These are phyloP conservation scores for Annulohypoxylon truncatum DNA, from an alignment of 2,329 filamentous ascomycete genomes.

Conservation along the genomic window DNA sequence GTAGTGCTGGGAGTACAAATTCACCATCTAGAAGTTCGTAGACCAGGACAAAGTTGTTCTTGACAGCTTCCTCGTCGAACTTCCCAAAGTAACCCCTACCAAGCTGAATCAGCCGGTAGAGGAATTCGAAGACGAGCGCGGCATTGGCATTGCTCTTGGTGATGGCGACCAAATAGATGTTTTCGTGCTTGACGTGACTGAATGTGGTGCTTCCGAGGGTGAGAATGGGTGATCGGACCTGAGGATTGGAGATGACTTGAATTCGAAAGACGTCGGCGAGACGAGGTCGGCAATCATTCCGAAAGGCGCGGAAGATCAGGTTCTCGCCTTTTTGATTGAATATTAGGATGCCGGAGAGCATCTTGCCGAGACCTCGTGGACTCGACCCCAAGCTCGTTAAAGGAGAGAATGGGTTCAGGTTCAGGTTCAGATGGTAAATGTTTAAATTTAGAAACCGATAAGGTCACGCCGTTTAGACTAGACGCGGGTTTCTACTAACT, in stretches of 20 bases:
- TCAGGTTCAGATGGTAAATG: background rate
- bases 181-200: constrained; percentile 99
- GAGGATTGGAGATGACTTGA: constrained; percentile 97
- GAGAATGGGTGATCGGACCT: constrained; percentile 96
- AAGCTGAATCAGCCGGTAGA: constrained; percentile 90
- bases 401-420: background rate
- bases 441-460: constrained; percentile 8
- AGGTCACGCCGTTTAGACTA: constrained; percentile 1
- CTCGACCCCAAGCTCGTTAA: constrained; percentile 12
- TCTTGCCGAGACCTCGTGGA: constrained; percentile 59
- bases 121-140: constrained; percentile 96
- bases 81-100: constrained; percentile 98
- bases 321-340: constrained; percentile 99
- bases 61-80: constrained; percentile 98
- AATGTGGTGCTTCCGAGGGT: constrained; percentile 98
- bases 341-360: constrained; percentile 96
- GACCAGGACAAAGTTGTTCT: constrained; percentile 99
- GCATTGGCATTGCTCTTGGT: constrained; percentile 99
- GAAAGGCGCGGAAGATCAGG: constrained; percentile 98
- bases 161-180: constrained; percentile 96
- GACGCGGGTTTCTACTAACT: too few relatives aligned
- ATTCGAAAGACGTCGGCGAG: constrained; percentile 99
- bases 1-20: constrained; percentile 37
- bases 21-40: constrained; percentile 95
- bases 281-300: constrained; percentile 96